Base-by-base conservation (phyloP, 768 basidiomycete genomes). In the Lactifluus echinatus region DNA sequence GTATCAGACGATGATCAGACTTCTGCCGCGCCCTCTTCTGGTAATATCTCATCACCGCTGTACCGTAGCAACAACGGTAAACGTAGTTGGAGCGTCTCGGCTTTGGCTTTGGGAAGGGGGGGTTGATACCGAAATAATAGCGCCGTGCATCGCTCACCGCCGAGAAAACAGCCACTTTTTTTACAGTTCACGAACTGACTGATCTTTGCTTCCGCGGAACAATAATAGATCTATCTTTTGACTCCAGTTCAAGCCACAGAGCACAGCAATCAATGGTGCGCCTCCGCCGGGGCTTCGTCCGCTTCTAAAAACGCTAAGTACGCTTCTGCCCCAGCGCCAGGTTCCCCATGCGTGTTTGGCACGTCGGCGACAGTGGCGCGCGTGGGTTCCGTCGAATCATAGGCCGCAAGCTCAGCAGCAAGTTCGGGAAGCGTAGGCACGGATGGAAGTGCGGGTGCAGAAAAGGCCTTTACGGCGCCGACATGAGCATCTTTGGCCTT, bases 401-500 rank as follows among this genome's bases (percentile, higher is more conserved):
- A 99, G 34, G 86, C 84, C 2, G 84, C 68, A 57, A 97, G 84
- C 65, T 95, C 92, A 19, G 85, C 71, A n/a, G 95, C 91, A 63
- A 98, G 83, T 72, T 93, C 86, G 48, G 93, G 91, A 47, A 96
- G 76, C 14, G 78, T 69, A 11, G 95, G 94, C 2, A 83, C 71
- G 56, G 82, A 76, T 50, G 95, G 96, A 24, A 81, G 67, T 15
- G 84, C 70, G 1, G 95, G 95, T 24, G 83, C 71, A 31, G 82
- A 69, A 79, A 87, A 95, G 50, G 80, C 68, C 74, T 95, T 96
- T 59, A 98, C 93, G 56, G 71, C 75, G 55, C 89, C 90, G 65
- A 92, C 83, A 70, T 93, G 90, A 52, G 93, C 93, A 70, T 96
- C 89, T 72, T 89, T 84, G 61, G 87, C 82, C 94, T 98, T 65